Evolutionary conservation across 2,329 filamentous ascomycete species (phyloP).

Genomic region (Epichloe glyceriae): DNA sequence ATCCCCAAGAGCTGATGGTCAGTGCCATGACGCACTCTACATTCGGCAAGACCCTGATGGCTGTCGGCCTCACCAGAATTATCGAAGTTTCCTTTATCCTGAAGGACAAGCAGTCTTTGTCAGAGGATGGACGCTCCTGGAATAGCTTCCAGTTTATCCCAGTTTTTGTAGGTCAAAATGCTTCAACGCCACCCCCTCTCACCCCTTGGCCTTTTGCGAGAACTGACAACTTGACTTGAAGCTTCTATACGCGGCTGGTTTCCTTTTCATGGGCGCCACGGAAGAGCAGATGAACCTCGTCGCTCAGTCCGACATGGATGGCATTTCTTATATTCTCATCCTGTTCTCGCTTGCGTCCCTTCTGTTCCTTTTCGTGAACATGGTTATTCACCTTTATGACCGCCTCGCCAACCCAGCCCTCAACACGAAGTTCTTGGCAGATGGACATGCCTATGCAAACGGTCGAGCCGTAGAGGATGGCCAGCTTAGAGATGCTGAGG

Average conservation of each 20-base stretch:
- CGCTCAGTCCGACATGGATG: slow-evolving; percentile 60
- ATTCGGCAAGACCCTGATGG: slow-evolving; percentile 95
- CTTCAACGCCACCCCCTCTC: not conserved
- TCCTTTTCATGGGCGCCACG: slow-evolving; percentile 94
- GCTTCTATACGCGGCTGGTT: slow-evolving; percentile 84
- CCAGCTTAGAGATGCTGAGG: slow-evolving; percentile 66
- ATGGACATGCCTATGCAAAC: slow-evolving; percentile 22
- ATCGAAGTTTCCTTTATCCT: slow-evolving; percentile 87
- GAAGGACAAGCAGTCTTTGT: slow-evolving; percentile 52
- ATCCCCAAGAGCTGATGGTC: slow-evolving; percentile 71
- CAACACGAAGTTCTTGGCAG: slow-evolving; percentile 23
- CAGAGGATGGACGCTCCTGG: slow-evolving; percentile 53
- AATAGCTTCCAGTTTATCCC: slow-evolving; percentile 48
- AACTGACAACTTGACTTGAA: slow-evolving; percentile 19
- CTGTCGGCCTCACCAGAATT: slow-evolving; percentile 67
- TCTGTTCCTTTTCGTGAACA: slow-evolving; percentile 79
- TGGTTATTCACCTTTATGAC: slow-evolving; percentile 77
- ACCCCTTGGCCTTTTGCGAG: not conserved
- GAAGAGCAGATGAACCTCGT: slow-evolving; percentile 89
- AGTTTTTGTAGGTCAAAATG: slow-evolving; percentile 36
- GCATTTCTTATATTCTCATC: slow-evolving; percentile 85
- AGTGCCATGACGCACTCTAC: slow-evolving; percentile 79
- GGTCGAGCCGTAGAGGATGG: slow-evolving; percentile 32
- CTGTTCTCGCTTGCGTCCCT: slow-evolving; percentile 84
- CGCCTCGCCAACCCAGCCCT: slow-evolving; percentile 32